Evolutionary conservation across 345 rosid genomes (phyloP).

Genomic region (Bruguiera gymnorhiza): DNA sequence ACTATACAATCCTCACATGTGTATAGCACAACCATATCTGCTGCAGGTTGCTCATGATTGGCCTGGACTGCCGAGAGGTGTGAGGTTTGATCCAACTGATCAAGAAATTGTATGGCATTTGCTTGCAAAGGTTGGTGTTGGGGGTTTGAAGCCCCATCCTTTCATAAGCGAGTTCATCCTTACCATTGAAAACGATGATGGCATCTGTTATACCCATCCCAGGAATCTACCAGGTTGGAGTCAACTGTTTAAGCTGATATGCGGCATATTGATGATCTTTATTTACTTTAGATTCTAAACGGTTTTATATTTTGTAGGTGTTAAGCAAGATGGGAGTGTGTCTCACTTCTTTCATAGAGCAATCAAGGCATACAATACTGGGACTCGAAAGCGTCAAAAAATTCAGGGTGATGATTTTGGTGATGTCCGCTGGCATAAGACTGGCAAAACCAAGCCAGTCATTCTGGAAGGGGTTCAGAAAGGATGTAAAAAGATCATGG

Average conservation of each 20-base stretch:
- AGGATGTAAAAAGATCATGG: constrained; percentile 96
- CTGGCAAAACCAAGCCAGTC: constrained; percentile 85
- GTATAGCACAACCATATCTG: constrained; percentile 12
- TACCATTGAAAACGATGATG: constrained; percentile 73
- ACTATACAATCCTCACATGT: not conserved
- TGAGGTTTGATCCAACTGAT: constrained; percentile 92
- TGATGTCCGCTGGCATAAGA: constrained; percentile 97
- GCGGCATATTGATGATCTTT: not conserved
- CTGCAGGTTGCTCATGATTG: constrained; percentile 70
- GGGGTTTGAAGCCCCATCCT: constrained; percentile 54
- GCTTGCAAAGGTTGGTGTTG: constrained; percentile 57
- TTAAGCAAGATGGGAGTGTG: constrained; percentile 69
- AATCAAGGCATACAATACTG: constrained; percentile 85
- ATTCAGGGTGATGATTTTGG: constrained; percentile 69
- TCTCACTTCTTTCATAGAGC: constrained; percentile 86
- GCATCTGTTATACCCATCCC: constrained; percentile 96
- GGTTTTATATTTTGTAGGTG: constrained; percentile 38
- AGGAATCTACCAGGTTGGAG: constrained; percentile 75
- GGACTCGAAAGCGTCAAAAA: constrained; percentile 91
- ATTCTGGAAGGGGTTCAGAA: constrained; percentile 67
- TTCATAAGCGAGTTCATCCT: constrained; percentile 81
- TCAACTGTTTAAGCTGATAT: constrained; percentile 9
- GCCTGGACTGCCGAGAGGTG: constrained; percentile 96
- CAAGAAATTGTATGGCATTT: constrained; percentile 88
- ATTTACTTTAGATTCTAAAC: constrained; percentile 5